Percentiles rank a stretch among this genome's conserved stretches.
phyloP scores from a whole-genome alignment of 2,329 filamentous ascomycete genomes.

The Venturia aucupariae region DNA sequence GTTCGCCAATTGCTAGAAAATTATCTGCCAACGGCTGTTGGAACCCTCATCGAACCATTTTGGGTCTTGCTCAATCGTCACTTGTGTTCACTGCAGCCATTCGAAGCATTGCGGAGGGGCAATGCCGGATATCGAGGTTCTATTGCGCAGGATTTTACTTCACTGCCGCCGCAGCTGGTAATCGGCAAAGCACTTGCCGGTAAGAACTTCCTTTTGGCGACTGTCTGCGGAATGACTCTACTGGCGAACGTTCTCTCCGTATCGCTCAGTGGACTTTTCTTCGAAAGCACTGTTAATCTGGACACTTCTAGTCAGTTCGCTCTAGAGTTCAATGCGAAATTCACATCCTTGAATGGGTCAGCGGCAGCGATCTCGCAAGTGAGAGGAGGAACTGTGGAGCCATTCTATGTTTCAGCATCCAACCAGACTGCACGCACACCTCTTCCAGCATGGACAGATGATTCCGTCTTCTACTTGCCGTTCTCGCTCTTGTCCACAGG shows the following conservation, averaged over 20 bases:
- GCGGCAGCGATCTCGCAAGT: too few species aligned
- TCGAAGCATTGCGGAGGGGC: slow-evolving; percentile 39
- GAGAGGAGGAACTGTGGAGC: too few species aligned
- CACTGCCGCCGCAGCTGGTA: slow-evolving; percentile 46
- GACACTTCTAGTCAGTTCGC: slow-evolving; percentile 14
- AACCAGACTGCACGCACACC: slow-evolving; percentile 37
- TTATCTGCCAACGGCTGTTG: slow-evolving; percentile 46
- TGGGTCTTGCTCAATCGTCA: slow-evolving; percentile 48
- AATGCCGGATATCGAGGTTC: too few species aligned
- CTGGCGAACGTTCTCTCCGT: slow-evolving; percentile 46
- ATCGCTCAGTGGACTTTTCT: slow-evolving; percentile 43
- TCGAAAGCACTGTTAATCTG: slow-evolving; percentile 25
- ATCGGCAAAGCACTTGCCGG: slow-evolving; percentile 38
- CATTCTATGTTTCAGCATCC: slow-evolving; percentile 30
- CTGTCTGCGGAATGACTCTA: slow-evolving; percentile 40
- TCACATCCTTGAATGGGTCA: slow-evolving; percentile 23
- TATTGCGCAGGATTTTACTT: too few species aligned
- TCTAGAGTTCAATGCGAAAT: slow-evolving; percentile 17
- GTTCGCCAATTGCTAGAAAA: slow-evolving; percentile 35
- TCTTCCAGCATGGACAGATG: slow-evolving; percentile 43
- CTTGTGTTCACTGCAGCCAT: slow-evolving; percentile 46
- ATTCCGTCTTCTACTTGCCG: slow-evolving; percentile 39
- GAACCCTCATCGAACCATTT: slow-evolving; percentile 48
- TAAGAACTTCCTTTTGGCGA: slow-evolving; percentile 37
- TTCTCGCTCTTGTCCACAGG: too few species aligned